Base-by-base conservation (phyloP, 1,139 yeast species). In the Candida dubliniensis region DNA sequence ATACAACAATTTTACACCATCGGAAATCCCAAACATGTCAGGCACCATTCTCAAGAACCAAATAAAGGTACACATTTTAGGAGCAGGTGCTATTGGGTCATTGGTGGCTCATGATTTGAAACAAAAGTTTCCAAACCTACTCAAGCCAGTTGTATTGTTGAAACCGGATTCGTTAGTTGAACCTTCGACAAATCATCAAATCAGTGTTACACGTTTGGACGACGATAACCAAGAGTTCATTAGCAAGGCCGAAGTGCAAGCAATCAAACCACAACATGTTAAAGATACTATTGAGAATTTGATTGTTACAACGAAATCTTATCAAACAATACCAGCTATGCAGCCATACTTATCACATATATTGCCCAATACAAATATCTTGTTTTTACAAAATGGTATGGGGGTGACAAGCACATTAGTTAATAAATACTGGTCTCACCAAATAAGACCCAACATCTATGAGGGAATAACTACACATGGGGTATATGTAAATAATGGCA, bases 391-490 rank as follows among this genome's bases (percentile, higher is more conserved):
- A 54, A 87, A 87, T 57, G 95, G 95, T 2, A 71, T 82, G 74
- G 95, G 96, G 1, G 72, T 81, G 36, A 67, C 78, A 3, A 85
- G 84, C 12, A 70, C 72, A 36, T 59, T 89, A 31, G 69, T 71
- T 12, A 63, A 68, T 1, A 54, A 60, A 8, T 69, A 82, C n/a
- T 89, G 95, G 85, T 79, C 81, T 1, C 47, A 46, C 3, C 35
- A 31, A 8, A 10, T 34, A 0, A 59, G 82, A 44, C 96, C 96
- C 13, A 68, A 66, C 13, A 58, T 91, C 8, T 80, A 73, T 56
- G 85, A 82, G 57, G 96, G 91, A 38, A 82, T 91, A 12, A 83
- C 84, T 33, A 78, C 89, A 2, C 97, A 91, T 63, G 98, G 97
- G 3, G 89, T 86, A 23, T 74, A 73, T 54, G 66, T 71, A 45